Percentiles rank a stretch among this genome's conserved stretches.
These are phyloP conservation scores for Adansonia grandidieri DNA, from an alignment of 441 rosid genomes.

Conservation along the genomic window DNA sequence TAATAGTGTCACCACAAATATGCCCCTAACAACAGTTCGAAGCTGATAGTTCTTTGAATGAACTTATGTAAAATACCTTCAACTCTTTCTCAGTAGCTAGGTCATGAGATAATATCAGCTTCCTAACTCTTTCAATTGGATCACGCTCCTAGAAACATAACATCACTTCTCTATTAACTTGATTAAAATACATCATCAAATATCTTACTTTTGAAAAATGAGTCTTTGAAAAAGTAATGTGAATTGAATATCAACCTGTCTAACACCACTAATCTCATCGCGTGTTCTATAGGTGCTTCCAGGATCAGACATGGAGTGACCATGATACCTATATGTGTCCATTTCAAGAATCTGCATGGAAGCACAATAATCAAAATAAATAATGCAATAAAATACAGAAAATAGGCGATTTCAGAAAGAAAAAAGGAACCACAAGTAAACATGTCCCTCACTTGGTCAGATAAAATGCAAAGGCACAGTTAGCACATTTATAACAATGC, in stretches of 20 bases:
- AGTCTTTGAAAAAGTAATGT: constrained; percentile 6
- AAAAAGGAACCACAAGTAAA: background rate
- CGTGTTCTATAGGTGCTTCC: constrained; percentile 99
- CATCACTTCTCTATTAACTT: background rate
- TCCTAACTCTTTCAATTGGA: constrained; percentile 86
- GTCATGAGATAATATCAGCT: constrained; percentile 72
- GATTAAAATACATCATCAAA: background rate
- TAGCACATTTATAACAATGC: background rate
- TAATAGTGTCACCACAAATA: background rate
- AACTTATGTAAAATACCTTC: constrained; percentile 54
- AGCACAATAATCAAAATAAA: constrained; percentile 30
- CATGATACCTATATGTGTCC: constrained; percentile 98
- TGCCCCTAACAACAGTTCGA: background rate
- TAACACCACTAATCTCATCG: constrained; percentile 84
- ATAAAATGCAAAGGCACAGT: background rate
- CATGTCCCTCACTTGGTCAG: background rate
- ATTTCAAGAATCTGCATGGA: constrained; percentile 83
- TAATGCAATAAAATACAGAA: background rate
- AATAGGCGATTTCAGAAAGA: background rate
- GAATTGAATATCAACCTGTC: constrained; percentile 65
- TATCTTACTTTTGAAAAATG: background rate
- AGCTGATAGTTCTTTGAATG: background rate
- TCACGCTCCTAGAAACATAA: constrained; percentile 74
- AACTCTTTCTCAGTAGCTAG: constrained; percentile 93
- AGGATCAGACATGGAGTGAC: constrained; percentile 99